Evolutionary conservation across 2,329 filamentous ascomycete species (phyloP).

Genomic region (Tolypocladium guangdongense): DNA sequence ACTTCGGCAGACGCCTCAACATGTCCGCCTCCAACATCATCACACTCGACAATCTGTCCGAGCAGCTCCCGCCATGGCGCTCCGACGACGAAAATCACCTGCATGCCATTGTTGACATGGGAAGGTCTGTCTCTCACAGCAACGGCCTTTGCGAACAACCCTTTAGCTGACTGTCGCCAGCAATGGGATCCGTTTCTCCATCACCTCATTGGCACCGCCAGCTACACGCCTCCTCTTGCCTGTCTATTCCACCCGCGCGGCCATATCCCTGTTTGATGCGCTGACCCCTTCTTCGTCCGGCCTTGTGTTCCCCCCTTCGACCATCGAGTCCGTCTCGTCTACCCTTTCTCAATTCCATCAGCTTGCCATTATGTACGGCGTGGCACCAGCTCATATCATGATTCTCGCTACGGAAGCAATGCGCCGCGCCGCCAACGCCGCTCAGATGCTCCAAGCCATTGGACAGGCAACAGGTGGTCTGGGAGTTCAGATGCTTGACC

Average conservation of each 20-base stretch:
- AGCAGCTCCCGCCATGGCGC: conserved; percentile 38
- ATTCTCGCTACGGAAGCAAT: conserved; percentile 87
- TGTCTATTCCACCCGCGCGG: conserved; percentile 65
- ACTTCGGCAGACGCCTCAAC: neutral
- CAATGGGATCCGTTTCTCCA: conserved; percentile 89
- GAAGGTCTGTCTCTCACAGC: conserved; percentile 30
- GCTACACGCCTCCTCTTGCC: conserved; percentile 63
- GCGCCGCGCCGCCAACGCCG: conserved; percentile 65
- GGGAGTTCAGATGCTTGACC: conserved; percentile 60
- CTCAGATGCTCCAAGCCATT: conserved; percentile 56
- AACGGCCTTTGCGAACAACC: neutral
- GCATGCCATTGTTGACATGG: conserved; percentile 49
- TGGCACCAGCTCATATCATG: conserved; percentile 53
- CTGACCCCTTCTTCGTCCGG: conserved; percentile 39
- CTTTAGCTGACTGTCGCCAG: conserved; percentile 28
- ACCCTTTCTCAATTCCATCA: conserved; percentile 60
- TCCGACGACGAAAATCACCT: conserved; percentile 35
- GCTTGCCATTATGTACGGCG: conserved; percentile 59
- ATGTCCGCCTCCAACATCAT: conserved; percentile 31
- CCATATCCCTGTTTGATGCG: conserved; percentile 81
- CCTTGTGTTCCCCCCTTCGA: conserved; percentile 36
- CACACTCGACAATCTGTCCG: conserved; percentile 39
- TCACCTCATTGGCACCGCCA: conserved; percentile 66
- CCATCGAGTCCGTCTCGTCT: conserved; percentile 54
- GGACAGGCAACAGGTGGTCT: conserved; percentile 49